Evolutionary conservation across 805 yeast species (phyloP).

Genomic region (Starmerella potacharoeniae): DNA sequence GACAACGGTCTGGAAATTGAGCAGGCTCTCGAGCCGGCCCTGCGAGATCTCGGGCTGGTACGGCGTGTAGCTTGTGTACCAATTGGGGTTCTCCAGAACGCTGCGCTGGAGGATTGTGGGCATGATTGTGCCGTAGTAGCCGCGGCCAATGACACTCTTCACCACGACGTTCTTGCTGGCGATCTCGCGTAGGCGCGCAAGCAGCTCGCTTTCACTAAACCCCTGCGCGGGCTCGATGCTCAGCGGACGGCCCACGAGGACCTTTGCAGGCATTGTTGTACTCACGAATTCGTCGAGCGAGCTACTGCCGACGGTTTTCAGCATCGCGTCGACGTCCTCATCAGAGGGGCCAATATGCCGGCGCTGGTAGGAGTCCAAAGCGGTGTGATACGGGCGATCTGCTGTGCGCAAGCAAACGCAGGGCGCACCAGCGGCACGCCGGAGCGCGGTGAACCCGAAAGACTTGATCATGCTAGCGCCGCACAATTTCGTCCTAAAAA

Average conservation of each 20-base stretch:
- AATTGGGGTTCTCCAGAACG: slow-evolving; percentile 83
- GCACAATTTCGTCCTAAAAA: neutral
- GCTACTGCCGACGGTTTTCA: slow-evolving; percentile 48
- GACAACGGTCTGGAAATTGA: slow-evolving; percentile 88
- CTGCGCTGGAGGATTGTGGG: slow-evolving; percentile 94
- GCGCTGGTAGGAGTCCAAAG: slow-evolving; percentile 64
- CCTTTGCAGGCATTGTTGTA: slow-evolving; percentile 65
- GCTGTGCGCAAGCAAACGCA: neutral
- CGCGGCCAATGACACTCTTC: slow-evolving; percentile 80
- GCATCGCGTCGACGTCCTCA: slow-evolving; percentile 52
- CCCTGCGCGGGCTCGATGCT: slow-evolving; percentile 61
- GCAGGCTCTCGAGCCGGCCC: slow-evolving; percentile 81
- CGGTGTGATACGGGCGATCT: neutral
- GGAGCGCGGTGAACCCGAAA: neutral
- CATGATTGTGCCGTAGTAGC: slow-evolving; percentile 78
- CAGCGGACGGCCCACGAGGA: slow-evolving; percentile 58
- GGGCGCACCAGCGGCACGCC: neutral
- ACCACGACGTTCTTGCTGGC: slow-evolving; percentile 66
- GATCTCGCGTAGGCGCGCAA: slow-evolving; percentile 50
- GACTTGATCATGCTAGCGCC: neutral
- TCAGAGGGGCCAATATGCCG: slow-evolving; percentile 79
- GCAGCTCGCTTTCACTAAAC: slow-evolving; percentile 69
- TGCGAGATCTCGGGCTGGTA: slow-evolving; percentile 97
- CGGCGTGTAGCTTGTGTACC: slow-evolving; percentile 98
- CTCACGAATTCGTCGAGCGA: slow-evolving; percentile 62